Evolutionary conservation across 106 monocot species (phyloP).

Genomic region (Apostasia shenzhenica): DNA sequence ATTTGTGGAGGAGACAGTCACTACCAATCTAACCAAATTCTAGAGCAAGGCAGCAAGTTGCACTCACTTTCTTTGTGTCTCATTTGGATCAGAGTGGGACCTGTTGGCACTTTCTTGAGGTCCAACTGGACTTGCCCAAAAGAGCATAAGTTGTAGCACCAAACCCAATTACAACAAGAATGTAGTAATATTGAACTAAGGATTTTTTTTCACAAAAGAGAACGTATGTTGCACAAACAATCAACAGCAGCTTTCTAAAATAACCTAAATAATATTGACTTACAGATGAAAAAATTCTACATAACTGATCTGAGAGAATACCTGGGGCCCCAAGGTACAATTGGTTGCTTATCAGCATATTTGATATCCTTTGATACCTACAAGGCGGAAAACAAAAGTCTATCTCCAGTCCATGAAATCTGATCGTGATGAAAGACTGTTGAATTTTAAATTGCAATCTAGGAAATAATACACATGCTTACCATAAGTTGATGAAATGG

Average conservation of each 20-base stretch:
- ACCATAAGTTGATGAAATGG: not conserved
- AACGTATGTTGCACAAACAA: no score
- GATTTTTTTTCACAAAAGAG: no score
- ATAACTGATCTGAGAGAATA: slow-evolving; percentile 24
- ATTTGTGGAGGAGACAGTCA: no score
- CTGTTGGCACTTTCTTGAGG: no score
- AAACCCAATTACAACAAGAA: no score
- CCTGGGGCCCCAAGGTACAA: slow-evolving; percentile 96
- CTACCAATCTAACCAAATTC: no score
- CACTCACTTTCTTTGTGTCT: no score
- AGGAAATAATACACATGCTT: not conserved
- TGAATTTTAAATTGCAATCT: not conserved
- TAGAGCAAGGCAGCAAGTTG: no score
- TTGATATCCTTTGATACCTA: slow-evolving; percentile 96
- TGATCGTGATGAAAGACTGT: not conserved
- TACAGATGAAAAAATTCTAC: not conserved
- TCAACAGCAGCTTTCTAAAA: not conserved
- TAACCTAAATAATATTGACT: not conserved
- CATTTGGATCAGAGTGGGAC: no score
- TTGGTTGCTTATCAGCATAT: slow-evolving; percentile 91
- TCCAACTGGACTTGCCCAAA: no score
- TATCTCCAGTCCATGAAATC: not conserved
- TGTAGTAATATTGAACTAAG: no score
- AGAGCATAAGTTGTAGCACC: no score
- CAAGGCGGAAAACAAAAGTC: not conserved